Conservation (phyloP, 176 grass and related monocot species). For the sorghum (Sorghum bicolor) region DNA sequence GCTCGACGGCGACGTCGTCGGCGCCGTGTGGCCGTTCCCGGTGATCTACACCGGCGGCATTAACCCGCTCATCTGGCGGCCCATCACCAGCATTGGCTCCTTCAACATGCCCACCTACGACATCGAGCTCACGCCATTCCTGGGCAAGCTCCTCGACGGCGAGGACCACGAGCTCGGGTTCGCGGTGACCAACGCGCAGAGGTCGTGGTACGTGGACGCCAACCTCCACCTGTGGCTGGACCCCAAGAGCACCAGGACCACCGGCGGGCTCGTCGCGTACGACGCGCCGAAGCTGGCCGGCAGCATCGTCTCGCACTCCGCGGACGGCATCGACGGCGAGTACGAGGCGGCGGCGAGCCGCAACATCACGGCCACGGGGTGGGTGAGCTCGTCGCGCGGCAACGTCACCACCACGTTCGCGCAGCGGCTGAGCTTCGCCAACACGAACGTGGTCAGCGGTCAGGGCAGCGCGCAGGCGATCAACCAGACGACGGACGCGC, state of each 20-base stretch:
- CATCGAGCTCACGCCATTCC: constrained; percentile 85
- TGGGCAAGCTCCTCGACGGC: constrained; percentile 71
- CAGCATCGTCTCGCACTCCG: constrained; percentile 40
- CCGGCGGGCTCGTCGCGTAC: constrained; percentile 51
- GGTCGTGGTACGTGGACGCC: constrained; percentile 76
- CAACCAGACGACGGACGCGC: constrained; percentile 70
- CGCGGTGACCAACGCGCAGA: constrained; percentile 69
- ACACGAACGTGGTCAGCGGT: constrained; percentile 58
- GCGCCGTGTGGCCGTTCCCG: constrained; percentile 88
- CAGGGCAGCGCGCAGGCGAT: constrained; percentile 55
- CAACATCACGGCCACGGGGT: constrained; percentile 59
- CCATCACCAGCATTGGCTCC: constrained; percentile 89
- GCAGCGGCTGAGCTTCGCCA: constrained; percentile 54
- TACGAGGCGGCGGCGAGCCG: constrained; percentile 53
- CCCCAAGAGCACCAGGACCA: constrained; percentile 37
- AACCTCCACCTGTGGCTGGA: constrained; percentile 97
- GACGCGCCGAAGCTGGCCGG: constrained; percentile 48
- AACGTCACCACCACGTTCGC: constrained; percentile 84
- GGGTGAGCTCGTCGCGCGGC: constrained; percentile 75
- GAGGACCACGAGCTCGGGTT: constrained; percentile 68
- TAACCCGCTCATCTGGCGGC: constrained; percentile 91
- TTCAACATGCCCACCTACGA: constrained; percentile 87
- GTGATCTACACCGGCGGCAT: constrained; percentile 90
- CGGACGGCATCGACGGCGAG: constrained; percentile 56
- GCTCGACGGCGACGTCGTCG: constrained; percentile 68